Evolutionary conservation across 2,329 filamentous ascomycete genomes (phyloP).

Genomic region (Monilinia fructigena): DNA sequence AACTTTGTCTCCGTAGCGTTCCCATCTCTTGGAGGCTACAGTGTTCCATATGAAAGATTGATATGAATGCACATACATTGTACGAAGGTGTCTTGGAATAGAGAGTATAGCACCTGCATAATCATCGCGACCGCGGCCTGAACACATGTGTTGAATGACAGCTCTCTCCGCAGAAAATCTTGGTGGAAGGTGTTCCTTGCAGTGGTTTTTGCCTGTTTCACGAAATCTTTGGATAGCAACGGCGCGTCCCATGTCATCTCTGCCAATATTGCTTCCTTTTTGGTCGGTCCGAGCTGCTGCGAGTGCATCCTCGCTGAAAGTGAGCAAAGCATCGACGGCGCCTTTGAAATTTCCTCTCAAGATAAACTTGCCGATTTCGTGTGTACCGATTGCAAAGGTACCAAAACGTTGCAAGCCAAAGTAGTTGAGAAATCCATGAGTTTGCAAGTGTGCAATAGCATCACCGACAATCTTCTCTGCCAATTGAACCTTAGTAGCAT

Average conservation of each 20-base stretch:
- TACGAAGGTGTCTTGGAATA: conserved; percentile 77
- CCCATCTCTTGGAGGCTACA: conserved; percentile 77
- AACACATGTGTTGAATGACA: conserved; percentile 72
- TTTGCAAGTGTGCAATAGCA: conserved; percentile 65
- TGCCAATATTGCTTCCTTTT: conserved; percentile 52
- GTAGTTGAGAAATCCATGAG: conserved; percentile 92
- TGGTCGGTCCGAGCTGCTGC: conserved; percentile 51
- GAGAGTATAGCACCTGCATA: conserved; percentile 76
- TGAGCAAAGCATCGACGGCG: conserved; percentile 74
- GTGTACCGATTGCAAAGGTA: conserved; percentile 80
- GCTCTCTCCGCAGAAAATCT: conserved; percentile 78
- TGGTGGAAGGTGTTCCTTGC: conserved; percentile 66
- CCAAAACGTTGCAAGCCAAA: conserved; percentile 97
- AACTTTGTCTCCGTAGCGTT: conserved; percentile 68
- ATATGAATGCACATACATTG: conserved; percentile 97
- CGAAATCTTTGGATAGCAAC: conserved; percentile 74
- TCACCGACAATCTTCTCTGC: conserved; percentile 52
- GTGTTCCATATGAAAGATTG: conserved; percentile 95
- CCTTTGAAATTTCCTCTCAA: conserved; percentile 77
- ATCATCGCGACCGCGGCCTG: conserved; percentile 52
- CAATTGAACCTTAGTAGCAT: conserved; percentile 49
- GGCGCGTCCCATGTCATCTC: conserved; percentile 77
- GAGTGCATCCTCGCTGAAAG: conserved; percentile 65
- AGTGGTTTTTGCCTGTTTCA: conserved; percentile 55
- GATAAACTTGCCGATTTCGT: conserved; percentile 80